Evolutionary conservation across 371 early-diverging fungal genomes (phyloP).

Genomic region (Mucor velutinosus): DNA sequence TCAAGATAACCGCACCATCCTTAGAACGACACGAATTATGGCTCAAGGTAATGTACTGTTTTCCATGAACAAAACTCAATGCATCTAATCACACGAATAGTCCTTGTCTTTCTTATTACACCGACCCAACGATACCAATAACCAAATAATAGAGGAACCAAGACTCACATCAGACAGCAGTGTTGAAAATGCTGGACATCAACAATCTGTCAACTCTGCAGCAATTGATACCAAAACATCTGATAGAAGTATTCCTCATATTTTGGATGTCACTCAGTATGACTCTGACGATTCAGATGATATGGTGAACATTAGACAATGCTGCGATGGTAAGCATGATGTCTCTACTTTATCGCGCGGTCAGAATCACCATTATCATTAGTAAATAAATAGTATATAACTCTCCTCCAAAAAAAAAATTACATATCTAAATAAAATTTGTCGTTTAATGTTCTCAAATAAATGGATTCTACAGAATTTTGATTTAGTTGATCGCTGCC

Average conservation of each 20-base stretch:
- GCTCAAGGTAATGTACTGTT: slow-evolving; percentile 36
- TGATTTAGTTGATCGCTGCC: no score
- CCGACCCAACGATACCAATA: slow-evolving; percentile 13
- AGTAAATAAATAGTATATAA: slow-evolving; percentile 9
- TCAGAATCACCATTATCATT: slow-evolving; percentile 20
- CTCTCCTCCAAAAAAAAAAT: no score
- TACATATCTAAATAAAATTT: no score
- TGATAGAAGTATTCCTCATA: neutral
- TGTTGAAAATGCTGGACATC: slow-evolving; percentile 22
- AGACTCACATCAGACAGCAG: slow-evolving; percentile 10
- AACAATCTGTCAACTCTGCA: slow-evolving; percentile 7
- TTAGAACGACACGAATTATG: slow-evolving; percentile 74
- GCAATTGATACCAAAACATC: slow-evolving; percentile 5
- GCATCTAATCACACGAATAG: slow-evolving; percentile 9
- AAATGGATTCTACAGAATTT: no score
- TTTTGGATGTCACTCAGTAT: slow-evolving; percentile 15
- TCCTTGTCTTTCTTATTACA: slow-evolving; percentile 30
- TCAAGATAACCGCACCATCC: slow-evolving; percentile 69
- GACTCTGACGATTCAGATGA: slow-evolving; percentile 43
- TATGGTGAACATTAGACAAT: slow-evolving; percentile 36
- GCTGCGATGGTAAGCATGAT: slow-evolving; percentile 48
- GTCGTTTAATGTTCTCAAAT: no score
- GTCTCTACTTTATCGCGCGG: slow-evolving; percentile 30
- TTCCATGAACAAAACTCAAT: neutral
- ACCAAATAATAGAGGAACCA: slow-evolving; percentile 16